Conservation (phyloP, 345 rosid genomes). For the Ceriops zippeliana region DNA sequence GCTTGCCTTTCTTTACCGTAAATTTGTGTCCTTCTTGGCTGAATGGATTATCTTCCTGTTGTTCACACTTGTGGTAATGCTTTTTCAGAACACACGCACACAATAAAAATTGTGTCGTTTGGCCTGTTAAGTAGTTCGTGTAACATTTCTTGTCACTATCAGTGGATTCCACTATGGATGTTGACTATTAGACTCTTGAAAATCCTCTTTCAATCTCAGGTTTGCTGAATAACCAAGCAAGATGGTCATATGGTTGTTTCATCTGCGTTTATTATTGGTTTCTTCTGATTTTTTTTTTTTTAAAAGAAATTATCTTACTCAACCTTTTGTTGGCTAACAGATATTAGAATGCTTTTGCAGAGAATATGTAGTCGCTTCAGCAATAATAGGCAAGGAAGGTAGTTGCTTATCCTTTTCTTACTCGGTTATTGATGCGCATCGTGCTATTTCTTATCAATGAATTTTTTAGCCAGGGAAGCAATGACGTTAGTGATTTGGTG, state of each 20-base stretch:
- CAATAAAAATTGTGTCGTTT: no score
- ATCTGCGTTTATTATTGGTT: slow-evolving; percentile 9
- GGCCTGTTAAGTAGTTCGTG: no score
- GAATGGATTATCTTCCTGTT: no score
- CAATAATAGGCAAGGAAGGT: slow-evolving; percentile 49
- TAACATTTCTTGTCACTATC: no score
- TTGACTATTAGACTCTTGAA: slow-evolving; percentile 40
- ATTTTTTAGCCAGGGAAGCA: slow-evolving; percentile 9
- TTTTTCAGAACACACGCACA: no score
- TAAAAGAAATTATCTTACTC: slow-evolving; percentile 15
- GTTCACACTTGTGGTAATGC: no score
- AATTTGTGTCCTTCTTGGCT: no score
- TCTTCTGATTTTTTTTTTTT: background rate
- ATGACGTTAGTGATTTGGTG: slow-evolving; percentile 25
- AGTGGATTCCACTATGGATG: no score
- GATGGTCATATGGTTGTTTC: background rate
- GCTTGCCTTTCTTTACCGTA: background rate
- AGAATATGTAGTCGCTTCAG: slow-evolving; percentile 30
- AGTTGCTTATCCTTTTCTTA: slow-evolving; percentile 17
- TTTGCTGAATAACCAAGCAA: slow-evolving; percentile 28
- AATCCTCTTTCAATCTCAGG: slow-evolving; percentile 65
- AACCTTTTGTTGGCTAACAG: slow-evolving; percentile 9
- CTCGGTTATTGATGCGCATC: slow-evolving; percentile 5
- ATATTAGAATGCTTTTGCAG: slow-evolving; percentile 30
- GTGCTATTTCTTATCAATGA: slow-evolving; percentile 4